A percentile compares a stretch with the other conserved stretches of the same genome.
Evolutionary conservation across 352 stramenopile genomes (phyloP).

Genomic region (Phytophthora crassamura): DNA sequence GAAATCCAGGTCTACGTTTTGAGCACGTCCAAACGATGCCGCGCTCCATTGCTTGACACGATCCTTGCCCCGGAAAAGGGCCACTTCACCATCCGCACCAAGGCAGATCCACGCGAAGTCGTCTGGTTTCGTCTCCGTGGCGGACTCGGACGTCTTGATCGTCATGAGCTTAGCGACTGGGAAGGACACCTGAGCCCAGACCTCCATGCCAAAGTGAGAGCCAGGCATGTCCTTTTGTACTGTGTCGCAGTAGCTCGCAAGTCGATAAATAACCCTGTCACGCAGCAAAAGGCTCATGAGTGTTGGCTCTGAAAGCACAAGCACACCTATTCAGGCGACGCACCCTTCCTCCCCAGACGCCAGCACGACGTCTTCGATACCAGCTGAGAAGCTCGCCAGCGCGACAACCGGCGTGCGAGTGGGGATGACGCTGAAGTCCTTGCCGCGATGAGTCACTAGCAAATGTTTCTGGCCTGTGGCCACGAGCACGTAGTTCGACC

Average conservation of each 20-base stretch:
- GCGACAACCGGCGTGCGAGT: conserved; percentile 40
- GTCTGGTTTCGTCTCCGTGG: conserved; percentile 6
- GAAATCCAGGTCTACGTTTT: conserved; percentile 12
- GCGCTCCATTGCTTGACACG: conserved; percentile 34
- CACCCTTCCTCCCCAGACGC: conserved; percentile 59
- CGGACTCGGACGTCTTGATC: conserved; percentile 11
- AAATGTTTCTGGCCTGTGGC: conserved; percentile 54
- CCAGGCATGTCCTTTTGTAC: conserved; percentile 29
- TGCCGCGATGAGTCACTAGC: conserved; percentile 49
- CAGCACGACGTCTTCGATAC: conserved; percentile 46
- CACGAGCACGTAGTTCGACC: conserved; percentile 59
- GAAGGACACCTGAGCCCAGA: conserved; percentile 49
- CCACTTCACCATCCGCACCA: conserved; percentile 45
- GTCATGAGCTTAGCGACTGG: conserved; percentile 48
- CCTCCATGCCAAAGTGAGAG: conserved; percentile 45
- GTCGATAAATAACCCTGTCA: conserved; percentile 51
- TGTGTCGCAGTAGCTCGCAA: conserved; percentile 38
- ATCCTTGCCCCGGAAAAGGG: conserved; percentile 46
- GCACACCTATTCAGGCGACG: conserved; percentile 2
- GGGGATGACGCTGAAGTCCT: conserved; percentile 37
- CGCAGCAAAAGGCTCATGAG: conserved; percentile 6
- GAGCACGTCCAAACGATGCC: conserved; percentile 16
- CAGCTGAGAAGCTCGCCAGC: conserved; percentile 32
- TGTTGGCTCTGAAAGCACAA: conserved; percentile 2
- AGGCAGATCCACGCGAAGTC: conserved; percentile 47